Evolutionary conservation across 495 filamentous ascomycete species (phyloP), one percentile per base, ranked within the genome.

Genomic region (Articulospora tetracladia): DNA sequence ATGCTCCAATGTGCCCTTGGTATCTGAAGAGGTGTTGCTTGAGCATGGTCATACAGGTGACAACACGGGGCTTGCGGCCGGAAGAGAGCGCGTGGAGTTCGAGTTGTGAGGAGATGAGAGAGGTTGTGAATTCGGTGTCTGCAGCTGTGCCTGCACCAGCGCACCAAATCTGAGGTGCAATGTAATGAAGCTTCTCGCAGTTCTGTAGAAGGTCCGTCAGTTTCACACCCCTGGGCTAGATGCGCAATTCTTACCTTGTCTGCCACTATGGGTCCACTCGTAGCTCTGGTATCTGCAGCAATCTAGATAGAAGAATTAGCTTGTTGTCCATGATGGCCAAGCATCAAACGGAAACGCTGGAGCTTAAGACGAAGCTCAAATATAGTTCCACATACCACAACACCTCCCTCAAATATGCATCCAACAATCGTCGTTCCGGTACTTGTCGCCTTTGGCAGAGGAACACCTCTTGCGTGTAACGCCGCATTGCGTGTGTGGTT

Each of bases 171-270:
- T 97, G 92, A 57, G 95, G 92, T 12, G 94, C 80, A 74, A 98
- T 99, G 81, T 95, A 99, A 78, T 99, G 95, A 53, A 99, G 85
- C 80, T 99, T 99, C 77, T 99, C 91, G 77, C 95, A 99, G 85
- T 99, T 99, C 90, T 90, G 41, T 28, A 8, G 22, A 49, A 25
- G 13, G 34, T 20, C 20, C 28, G 32, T 62, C 47, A 61, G 44
- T 28, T 26, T 28, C 28, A 49, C 58, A 47, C n/a, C 53, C n/a
- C 20, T 36, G 41, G 20, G 44, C 32, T 24, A 20, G 57, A 17
- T 41, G 19, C 30, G 48, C 24, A 15, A 46, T 22, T 64, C 63
- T 47, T 74, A 87, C 86, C 83, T 99, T 99, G 85, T 99, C 95
- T 71, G 95, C 95, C 68, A 99, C 95, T 74, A 99, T 99, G 41